Evolutionary conservation across 2,329 filamentous ascomycete genomes (phyloP).

Genomic region (Ophiocordyceps camponoti-saundersi): DNA sequence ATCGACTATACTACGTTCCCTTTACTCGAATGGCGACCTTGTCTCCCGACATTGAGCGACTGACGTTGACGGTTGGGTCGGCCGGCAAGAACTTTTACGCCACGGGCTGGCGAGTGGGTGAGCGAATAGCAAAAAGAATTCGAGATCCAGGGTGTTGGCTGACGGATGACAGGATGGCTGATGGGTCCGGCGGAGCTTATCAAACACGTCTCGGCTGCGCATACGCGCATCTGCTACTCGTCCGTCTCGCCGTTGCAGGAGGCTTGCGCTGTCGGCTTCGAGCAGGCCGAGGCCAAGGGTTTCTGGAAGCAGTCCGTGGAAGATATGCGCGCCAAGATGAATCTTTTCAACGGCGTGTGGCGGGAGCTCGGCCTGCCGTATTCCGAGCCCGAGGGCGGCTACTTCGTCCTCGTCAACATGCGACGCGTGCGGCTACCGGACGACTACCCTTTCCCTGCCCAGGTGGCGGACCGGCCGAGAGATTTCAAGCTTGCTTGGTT

Average conservation of each 20-base stretch:
- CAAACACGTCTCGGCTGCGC: slow-evolving; percentile 79
- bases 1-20: slow-evolving; percentile 84
- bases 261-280: slow-evolving; percentile 84
- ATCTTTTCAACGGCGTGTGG: slow-evolving; percentile 70
- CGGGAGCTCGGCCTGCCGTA: slow-evolving; percentile 62
- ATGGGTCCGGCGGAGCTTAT: slow-evolving; percentile 81
- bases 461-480: slow-evolving; percentile 70
- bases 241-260: slow-evolving; percentile 89
- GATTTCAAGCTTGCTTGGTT: slow-evolving; percentile 97
- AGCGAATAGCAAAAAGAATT: slow-evolving; percentile 4
- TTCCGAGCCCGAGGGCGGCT: slow-evolving; percentile 87
- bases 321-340: slow-evolving; percentile 84
- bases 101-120: slow-evolving; percentile 81
- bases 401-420: slow-evolving; percentile 94
- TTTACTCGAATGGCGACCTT: slow-evolving; percentile 87
- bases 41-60: slow-evolving; percentile 71
- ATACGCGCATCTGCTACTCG: slow-evolving; percentile 92
- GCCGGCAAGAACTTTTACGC: slow-evolving; percentile 98
- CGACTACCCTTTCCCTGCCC: slow-evolving; percentile 74
- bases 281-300: slow-evolving; percentile 64
- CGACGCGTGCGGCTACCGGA: slow-evolving; percentile 68
- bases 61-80: slow-evolving; percentile 87
- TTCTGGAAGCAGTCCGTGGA: slow-evolving; percentile 76
- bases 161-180: slow-evolving; percentile 47
- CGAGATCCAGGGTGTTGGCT: not conserved